phyloP scores from a whole-genome alignment of 2,329 filamentous ascomycete genomes.

The Nigrospora osmanthi region DNA sequence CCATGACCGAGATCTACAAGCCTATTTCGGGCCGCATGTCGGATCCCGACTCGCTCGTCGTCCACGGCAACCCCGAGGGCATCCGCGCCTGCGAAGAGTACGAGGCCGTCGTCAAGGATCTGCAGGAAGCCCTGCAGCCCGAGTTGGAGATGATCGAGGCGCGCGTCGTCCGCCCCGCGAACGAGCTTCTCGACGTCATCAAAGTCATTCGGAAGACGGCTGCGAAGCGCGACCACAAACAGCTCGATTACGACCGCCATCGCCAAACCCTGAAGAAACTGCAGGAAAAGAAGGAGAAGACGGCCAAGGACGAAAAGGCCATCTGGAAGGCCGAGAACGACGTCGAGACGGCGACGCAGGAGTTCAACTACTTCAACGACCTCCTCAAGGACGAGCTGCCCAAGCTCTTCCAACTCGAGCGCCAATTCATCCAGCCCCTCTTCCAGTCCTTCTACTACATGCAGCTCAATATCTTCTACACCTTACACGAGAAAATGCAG shows the following conservation, averaged over 20 bases:
- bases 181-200: slow-evolving; percentile 89
- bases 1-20: slow-evolving; percentile 94
- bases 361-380: slow-evolving; percentile 98
- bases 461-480: slow-evolving; percentile 99
- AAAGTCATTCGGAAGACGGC: slow-evolving; percentile 88
- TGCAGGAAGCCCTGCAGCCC: slow-evolving; percentile 80
- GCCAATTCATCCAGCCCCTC: slow-evolving; percentile 90
- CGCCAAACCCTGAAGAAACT: slow-evolving; percentile 80
- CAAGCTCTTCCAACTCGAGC: slow-evolving; percentile 80
- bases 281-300: slow-evolving; percentile 96
- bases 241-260: slow-evolving; percentile 91
- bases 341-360: slow-evolving; percentile 83
- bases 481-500: slow-evolving; percentile 96
- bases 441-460: slow-evolving; percentile 99
- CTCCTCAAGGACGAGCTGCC: slow-evolving; percentile 93
- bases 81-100: slow-evolving; percentile 96
- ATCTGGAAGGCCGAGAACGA: slow-evolving; percentile 93
- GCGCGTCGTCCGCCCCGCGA: slow-evolving; percentile 83
- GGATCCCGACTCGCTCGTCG: slow-evolving; percentile 74
- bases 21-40: slow-evolving; percentile 94
- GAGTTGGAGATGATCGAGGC: slow-evolving; percentile 97
- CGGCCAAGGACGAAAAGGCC: slow-evolving; percentile 93
- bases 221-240: slow-evolving; percentile 91
- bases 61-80: slow-evolving; percentile 84
- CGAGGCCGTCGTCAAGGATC: slow-evolving; percentile 79